phyloP scores from a whole-genome alignment of 495 filamentous ascomycete species.

The Aspergillus incahuasiensis region DNA sequence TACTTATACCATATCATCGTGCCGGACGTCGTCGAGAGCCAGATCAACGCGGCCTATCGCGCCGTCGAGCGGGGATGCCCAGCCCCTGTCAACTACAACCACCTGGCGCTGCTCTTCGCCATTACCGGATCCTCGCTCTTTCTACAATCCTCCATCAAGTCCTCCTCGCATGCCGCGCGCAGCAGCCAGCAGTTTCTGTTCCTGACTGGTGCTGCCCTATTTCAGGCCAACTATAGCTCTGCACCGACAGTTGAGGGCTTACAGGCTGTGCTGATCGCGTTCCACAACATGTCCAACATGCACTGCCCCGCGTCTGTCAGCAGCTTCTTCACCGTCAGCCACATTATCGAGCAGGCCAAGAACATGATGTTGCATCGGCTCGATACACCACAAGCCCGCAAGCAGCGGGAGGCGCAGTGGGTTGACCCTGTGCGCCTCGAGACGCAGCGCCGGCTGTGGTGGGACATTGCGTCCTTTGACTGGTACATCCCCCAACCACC shows the following conservation, averaged over 20 bases:
- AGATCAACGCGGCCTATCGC: conserved; percentile 34
- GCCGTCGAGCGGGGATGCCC: conserved; percentile 11
- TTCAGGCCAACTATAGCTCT: conserved; percentile 30
- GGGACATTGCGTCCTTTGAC: conserved; percentile 43
- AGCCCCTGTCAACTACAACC: conserved; percentile 17
- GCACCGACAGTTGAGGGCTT: conserved; percentile 42
- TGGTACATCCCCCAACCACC: conserved; percentile 29
- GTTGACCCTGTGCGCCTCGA: conserved; percentile 28
- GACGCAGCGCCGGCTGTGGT: conserved; percentile 41
- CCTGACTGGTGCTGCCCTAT: conserved; percentile 30
- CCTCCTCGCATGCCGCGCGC: conserved; percentile 24
- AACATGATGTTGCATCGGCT: conserved; percentile 43
- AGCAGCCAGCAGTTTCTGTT: conserved; percentile 27
- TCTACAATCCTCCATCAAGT: conserved; percentile 26
- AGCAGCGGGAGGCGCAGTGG: conserved; percentile 13
- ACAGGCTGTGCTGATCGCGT: conserved; percentile 42
- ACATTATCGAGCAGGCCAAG: conserved; percentile 33
- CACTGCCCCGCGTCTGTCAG: conserved; percentile 25
- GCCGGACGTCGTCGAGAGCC: conserved; percentile 17
- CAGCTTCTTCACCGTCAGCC: conserved; percentile 29
- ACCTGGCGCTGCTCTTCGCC: conserved; percentile 37
- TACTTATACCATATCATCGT: conserved; percentile 40
- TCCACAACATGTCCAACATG: conserved; percentile 28
- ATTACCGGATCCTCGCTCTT: conserved; percentile 36
- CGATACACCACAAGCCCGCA: conserved; percentile 24